Evolutionary conservation across 2,329 filamentous ascomycete species (phyloP).

Genomic region (Aspergillus arachidicola): DNA sequence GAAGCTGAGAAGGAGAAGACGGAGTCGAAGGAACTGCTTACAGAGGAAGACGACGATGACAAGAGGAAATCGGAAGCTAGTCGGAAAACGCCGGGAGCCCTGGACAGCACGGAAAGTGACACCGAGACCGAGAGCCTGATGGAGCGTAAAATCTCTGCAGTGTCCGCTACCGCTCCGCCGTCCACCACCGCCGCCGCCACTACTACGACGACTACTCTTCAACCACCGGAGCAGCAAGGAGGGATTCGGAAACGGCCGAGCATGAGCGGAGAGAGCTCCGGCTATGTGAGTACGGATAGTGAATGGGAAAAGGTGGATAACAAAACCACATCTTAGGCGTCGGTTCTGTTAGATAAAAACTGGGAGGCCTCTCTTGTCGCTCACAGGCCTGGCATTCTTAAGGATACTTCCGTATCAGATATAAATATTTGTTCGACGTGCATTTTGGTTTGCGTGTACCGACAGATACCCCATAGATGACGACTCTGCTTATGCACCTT

Average conservation of each 20-base stretch:
- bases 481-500: neutral
- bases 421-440: neutral
- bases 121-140: slow-evolving; percentile 44
- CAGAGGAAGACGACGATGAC: slow-evolving; percentile 16
- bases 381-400: neutral
- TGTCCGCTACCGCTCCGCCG: slow-evolving; percentile 15
- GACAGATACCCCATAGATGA: slow-evolving; percentile 8
- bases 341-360: neutral
- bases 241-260: slow-evolving; percentile 50
- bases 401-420: neutral
- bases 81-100: slow-evolving; percentile 34
- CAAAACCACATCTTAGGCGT: slow-evolving; percentile 13
- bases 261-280: slow-evolving; percentile 53
- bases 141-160: slow-evolving; percentile 19
- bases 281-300: slow-evolving; percentile 78
- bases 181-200: slow-evolving; percentile 18
- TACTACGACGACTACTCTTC: slow-evolving; percentile 44
- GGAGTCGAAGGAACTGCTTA: slow-evolving; percentile 42
- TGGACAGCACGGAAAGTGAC: slow-evolving; percentile 46
- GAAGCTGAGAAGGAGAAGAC: slow-evolving; percentile 44
- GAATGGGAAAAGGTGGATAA: slow-evolving; percentile 93
- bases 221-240: slow-evolving; percentile 46
- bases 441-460: slow-evolving; percentile 1
- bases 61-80: slow-evolving; percentile 18
- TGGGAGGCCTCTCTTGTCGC: neutral